Percentiles rank a stretch among this genome's conserved stretches.
Evolutionary conservation across 768 basidiomycete species (phyloP).

Genomic region (Auriculariales sp.): DNA sequence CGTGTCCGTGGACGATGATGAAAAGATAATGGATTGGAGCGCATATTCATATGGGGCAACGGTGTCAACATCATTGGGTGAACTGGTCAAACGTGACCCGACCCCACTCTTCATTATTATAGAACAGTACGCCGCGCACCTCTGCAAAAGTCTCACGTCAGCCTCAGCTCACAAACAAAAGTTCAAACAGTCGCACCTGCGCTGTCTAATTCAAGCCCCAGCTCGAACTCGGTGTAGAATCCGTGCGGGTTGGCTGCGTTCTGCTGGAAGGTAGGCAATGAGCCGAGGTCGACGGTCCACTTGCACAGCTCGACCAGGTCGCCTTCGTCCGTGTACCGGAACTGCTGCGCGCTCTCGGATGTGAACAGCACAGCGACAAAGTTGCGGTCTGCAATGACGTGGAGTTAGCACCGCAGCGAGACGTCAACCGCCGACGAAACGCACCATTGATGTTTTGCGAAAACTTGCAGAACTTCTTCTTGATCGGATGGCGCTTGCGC

Average conservation of each 20-base stretch:
- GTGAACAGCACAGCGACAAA: slow-evolving; percentile 78
- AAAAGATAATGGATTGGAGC: no score
- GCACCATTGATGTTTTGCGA: slow-evolving; percentile 40
- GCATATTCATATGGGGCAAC: neutral
- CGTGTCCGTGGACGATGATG: no score
- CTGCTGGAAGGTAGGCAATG: slow-evolving; percentile 64
- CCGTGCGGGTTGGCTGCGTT: slow-evolving; percentile 48
- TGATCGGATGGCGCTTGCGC: slow-evolving; percentile 47
- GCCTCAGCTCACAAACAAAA: neutral
- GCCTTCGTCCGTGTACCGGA: slow-evolving; percentile 80
- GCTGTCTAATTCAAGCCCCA: slow-evolving; percentile 72
- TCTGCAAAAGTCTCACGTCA: slow-evolving; percentile 20
- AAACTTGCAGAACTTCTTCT: slow-evolving; percentile 59
- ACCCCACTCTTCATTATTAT: slow-evolving; percentile 69
- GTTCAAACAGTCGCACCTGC: slow-evolving; percentile 18
- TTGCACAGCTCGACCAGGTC: slow-evolving; percentile 63
- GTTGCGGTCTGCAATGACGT: slow-evolving; percentile 37
- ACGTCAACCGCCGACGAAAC: slow-evolving; percentile 8
- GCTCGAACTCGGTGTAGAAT: slow-evolving; percentile 79
- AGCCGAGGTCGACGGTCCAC: slow-evolving; percentile 75
- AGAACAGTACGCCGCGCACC: slow-evolving; percentile 66
- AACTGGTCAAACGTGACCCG: slow-evolving; percentile 50
- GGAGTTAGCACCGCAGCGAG: neutral
- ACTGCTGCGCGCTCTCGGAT: slow-evolving; percentile 54
- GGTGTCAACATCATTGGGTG: slow-evolving; percentile 4